Percentiles rank a stretch among this genome's conserved stretches.
Evolutionary conservation across 257 asterid species (phyloP).

Genomic region (Eustoma russellianum): DNA sequence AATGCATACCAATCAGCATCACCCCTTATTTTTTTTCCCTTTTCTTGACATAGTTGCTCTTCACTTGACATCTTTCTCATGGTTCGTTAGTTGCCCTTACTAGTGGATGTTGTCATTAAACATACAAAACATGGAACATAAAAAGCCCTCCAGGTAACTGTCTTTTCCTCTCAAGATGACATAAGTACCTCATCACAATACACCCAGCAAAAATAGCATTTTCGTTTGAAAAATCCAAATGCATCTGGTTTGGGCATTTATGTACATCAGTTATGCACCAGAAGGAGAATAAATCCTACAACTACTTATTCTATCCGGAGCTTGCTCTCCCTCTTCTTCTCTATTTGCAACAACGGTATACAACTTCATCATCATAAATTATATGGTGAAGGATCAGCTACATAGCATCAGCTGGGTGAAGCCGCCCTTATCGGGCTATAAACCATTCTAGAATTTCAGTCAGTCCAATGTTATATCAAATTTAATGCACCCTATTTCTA

Average conservation of each 20-base stretch:
- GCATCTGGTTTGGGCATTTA: constrained; percentile 12
- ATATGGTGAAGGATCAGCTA: constrained; percentile 34
- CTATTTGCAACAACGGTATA: constrained; percentile 39
- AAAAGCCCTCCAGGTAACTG: too few relatives aligned
- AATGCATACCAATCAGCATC: too few relatives aligned
- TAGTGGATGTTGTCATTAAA: too few relatives aligned
- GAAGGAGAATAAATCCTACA: constrained; percentile 23
- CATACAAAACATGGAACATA: too few relatives aligned
- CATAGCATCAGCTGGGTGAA: constrained; percentile 26
- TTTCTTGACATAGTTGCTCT: too few relatives aligned
- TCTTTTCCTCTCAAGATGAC: too few relatives aligned
- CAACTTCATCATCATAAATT: constrained; percentile 32
- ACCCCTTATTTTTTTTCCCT: too few relatives aligned
- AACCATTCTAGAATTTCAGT: constrained; percentile 17
- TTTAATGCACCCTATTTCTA: constrained; percentile 25
- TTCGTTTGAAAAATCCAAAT: constrained; percentile 9
- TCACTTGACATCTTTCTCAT: too few relatives aligned
- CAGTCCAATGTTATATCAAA: constrained; percentile 18
- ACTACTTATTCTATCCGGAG: constrained; percentile 29
- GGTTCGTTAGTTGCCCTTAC: too few relatives aligned
- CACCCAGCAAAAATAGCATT: background rate
- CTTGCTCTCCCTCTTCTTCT: constrained; percentile 26
- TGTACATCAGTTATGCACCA: constrained; percentile 32
- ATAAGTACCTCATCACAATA: background rate
- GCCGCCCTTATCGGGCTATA: constrained; percentile 25